Conservation (phyloP, 352 stramenopile genomes). For the Phytophthora tentaculata region DNA sequence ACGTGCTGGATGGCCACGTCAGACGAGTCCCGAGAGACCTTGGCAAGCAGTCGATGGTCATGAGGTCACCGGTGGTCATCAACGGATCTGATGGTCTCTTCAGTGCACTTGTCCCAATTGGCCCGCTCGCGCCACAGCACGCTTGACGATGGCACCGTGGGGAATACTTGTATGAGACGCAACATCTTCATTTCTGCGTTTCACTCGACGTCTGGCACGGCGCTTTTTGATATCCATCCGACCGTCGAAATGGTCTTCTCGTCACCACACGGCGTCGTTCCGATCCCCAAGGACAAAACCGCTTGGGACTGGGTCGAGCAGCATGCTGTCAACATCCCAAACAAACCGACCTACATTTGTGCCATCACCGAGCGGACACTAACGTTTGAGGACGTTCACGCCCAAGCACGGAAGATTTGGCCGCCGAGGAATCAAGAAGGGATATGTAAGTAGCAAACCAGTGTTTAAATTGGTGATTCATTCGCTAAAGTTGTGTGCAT, state of each 20-base stretch:
- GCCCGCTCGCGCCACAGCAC: slow-evolving; percentile 6
- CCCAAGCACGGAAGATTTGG: slow-evolving; percentile 42
- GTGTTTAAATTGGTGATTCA: neutral
- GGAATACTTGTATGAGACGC: slow-evolving; percentile 4
- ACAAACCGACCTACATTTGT: slow-evolving; percentile 48
- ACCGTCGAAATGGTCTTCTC: slow-evolving; percentile 44
- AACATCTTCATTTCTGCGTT: slow-evolving; percentile 29
- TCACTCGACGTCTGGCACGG: slow-evolving; percentile 3
- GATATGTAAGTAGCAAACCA: slow-evolving; percentile 42
- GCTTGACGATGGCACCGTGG: slow-evolving; percentile 1
- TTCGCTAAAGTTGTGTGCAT: neutral
- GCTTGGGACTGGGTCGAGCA: slow-evolving; percentile 53
- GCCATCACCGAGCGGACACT: slow-evolving; percentile 46
- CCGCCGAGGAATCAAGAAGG: slow-evolving; percentile 45
- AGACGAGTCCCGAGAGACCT: slow-evolving; percentile 24
- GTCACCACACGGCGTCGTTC: slow-evolving; percentile 40
- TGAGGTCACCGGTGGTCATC: slow-evolving; percentile 6
- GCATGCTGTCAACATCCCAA: slow-evolving; percentile 35
- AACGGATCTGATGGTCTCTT: slow-evolving; percentile 6
- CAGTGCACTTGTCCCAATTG: slow-evolving; percentile 11
- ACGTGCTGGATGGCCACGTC: slow-evolving; percentile 26
- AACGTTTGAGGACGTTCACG: slow-evolving; percentile 46
- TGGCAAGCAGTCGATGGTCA: slow-evolving; percentile 28
- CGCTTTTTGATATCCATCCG: slow-evolving; percentile 1
- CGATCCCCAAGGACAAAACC: slow-evolving; percentile 38